Evolutionary conservation across 2,329 filamentous ascomycete genomes (phyloP).

Genomic region (Botrytis sinoallii): DNA sequence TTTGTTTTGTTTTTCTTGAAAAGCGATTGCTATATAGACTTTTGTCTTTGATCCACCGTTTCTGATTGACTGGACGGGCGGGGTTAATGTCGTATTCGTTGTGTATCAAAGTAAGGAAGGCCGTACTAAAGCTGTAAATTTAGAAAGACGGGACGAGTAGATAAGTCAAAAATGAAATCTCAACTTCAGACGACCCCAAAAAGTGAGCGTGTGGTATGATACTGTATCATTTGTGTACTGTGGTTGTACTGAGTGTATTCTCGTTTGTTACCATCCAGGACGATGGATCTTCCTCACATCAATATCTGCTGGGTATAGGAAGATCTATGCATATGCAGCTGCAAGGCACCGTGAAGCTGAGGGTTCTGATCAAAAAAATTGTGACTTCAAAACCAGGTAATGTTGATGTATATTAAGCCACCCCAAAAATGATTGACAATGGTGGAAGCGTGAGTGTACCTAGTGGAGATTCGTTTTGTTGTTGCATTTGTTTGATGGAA

Average conservation of each 20-base stretch:
- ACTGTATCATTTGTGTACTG: slow-evolving; percentile 1
- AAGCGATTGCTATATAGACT: neutral
- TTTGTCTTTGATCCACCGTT: neutral
- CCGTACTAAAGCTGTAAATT: neutral
- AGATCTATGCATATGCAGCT: slow-evolving; percentile 14
- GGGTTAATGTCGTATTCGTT: neutral
- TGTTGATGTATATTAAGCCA: neutral
- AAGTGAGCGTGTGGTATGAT: slow-evolving; percentile 5
- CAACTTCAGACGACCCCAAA: neutral
- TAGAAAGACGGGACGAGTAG: neutral
- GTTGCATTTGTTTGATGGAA: neutral
- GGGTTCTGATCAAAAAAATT: neutral
- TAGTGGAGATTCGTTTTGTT: neutral
- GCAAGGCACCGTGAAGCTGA: slow-evolving; percentile 13
- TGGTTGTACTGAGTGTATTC: neutral
- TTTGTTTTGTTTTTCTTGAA: neutral
- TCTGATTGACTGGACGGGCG: neutral
- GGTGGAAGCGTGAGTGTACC: neutral
- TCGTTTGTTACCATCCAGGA: neutral
- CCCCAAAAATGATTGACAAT: slow-evolving; percentile 7
- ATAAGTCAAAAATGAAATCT: neutral
- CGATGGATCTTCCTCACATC: slow-evolving; percentile 8
- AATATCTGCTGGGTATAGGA: slow-evolving; percentile 11
- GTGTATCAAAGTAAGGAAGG: neutral
- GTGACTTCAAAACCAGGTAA: neutral